These are phyloP conservation scores for Annulohypoxylon maeteangense DNA, from an alignment of 495 filamentous ascomycete genomes.

Conservation along the genomic window DNA sequence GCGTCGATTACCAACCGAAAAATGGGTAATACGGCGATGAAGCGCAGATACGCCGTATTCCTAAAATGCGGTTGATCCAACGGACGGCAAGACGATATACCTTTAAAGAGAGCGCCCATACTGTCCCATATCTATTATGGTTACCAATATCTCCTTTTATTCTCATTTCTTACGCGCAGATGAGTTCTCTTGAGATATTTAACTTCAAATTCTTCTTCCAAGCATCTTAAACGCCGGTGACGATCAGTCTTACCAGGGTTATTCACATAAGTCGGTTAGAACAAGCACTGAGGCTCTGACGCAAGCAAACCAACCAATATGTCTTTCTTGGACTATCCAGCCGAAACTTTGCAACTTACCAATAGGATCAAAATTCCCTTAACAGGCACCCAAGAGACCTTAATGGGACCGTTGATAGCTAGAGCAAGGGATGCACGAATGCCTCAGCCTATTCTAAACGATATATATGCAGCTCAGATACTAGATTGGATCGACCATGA, in stretches of 20 bases:
- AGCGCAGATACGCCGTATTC: constrained; percentile 33
- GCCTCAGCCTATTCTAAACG: constrained; percentile 37
- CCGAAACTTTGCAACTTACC: background rate
- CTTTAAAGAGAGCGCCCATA: background rate
- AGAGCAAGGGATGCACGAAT: constrained; percentile 24
- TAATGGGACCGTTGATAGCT: constrained; percentile 29
- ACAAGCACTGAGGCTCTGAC: background rate
- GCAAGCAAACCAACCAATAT: background rate
- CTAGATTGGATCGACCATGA: constrained; percentile 37
- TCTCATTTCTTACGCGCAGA: too few species aligned
- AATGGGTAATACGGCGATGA: constrained; percentile 3
- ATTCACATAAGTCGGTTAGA: background rate
- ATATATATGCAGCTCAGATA: constrained; percentile 24
- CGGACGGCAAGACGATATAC: background rate
- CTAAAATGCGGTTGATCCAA: background rate
- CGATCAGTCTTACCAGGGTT: background rate
- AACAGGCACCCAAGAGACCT: constrained; percentile 33
- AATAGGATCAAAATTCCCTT: constrained; percentile 28
- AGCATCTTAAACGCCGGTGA: background rate
- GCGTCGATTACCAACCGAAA: background rate
- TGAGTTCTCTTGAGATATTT: background rate
- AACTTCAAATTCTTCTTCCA: background rate
- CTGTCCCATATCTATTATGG: background rate
- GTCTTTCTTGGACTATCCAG: background rate
- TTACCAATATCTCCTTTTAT: background rate